Evolutionary conservation across 176 grass and related monocot genomes (phyloP).

Genomic region (Poa pratensis): DNA sequence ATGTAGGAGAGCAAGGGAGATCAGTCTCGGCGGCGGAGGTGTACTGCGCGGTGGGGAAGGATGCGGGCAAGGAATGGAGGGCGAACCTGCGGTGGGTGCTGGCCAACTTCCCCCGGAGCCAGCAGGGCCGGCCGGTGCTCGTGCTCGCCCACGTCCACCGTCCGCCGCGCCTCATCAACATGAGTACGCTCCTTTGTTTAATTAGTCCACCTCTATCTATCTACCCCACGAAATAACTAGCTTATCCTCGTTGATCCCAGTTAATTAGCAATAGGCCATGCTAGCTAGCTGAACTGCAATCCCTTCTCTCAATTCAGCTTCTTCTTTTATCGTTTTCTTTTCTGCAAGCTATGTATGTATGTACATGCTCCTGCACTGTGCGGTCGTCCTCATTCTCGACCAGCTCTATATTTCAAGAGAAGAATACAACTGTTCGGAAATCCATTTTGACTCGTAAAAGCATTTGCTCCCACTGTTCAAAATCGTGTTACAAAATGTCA

Average conservation of each 20-base stretch:
- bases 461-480: too few relatives aligned
- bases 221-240: background rate
- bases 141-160: conserved; percentile 73
- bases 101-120: conserved; percentile 43
- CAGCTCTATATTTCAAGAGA: too few relatives aligned
- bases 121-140: conserved; percentile 45
- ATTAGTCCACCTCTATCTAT: background rate
- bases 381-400: too few relatives aligned
- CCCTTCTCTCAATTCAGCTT: too few relatives aligned
- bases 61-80: conserved; percentile 51
- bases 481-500: too few relatives aligned
- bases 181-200: conserved; percentile 40
- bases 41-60: conserved; percentile 59
- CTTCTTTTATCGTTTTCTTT: too few relatives aligned
- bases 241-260: background rate
- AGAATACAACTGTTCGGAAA: too few relatives aligned
- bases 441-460: too few relatives aligned
- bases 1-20: background rate
- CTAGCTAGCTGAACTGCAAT: too few relatives aligned
- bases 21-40: conserved; percentile 13
- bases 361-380: too few relatives aligned
- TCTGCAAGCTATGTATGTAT: too few relatives aligned
- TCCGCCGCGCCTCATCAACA: conserved; percentile 61
- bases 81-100: conserved; percentile 77
- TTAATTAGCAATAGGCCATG: too few relatives aligned